Percentiles rank a stretch among this genome's conserved stretches.
Conservation (phyloP, 768 basidiomycete species). For the Floccularia luteovirens region DNA sequence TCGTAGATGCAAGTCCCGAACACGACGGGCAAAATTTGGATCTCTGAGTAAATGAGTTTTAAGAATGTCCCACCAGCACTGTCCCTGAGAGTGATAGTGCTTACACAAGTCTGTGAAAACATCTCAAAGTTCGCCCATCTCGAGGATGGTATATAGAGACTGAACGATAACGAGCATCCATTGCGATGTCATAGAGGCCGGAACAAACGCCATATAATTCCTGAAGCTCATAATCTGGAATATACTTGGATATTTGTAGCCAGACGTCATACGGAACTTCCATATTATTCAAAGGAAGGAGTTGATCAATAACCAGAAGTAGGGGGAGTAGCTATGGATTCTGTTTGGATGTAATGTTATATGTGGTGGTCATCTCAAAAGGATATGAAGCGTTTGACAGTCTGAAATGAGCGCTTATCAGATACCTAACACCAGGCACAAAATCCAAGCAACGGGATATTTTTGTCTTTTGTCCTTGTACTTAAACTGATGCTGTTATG, state of each 20-base stretch:
- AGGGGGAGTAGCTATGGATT: no score
- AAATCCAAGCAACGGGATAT: no score
- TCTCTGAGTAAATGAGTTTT: not conserved
- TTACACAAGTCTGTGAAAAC: not conserved
- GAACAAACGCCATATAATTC: conserved; percentile 13
- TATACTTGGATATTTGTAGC: conserved; percentile 11
- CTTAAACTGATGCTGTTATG: no score
- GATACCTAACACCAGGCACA: no score
- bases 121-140: not conserved
- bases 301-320: no score
- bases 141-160: not conserved
- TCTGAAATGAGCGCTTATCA: no score
- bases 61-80: no score
- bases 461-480: no score
- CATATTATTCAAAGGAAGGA: no score
- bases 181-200: conserved; percentile 10
- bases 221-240: conserved; percentile 8
- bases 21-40: not conserved
- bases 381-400: no score
- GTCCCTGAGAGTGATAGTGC: not conserved
- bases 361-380: no score
- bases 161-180: conserved; percentile 12
- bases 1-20: conserved; percentile 1
- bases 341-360: no score
- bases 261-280: conserved; percentile 14